Evolutionary conservation across 129 eudicot species (phyloP).

Genomic region (sunflower (Helianthus annuus)): DNA sequence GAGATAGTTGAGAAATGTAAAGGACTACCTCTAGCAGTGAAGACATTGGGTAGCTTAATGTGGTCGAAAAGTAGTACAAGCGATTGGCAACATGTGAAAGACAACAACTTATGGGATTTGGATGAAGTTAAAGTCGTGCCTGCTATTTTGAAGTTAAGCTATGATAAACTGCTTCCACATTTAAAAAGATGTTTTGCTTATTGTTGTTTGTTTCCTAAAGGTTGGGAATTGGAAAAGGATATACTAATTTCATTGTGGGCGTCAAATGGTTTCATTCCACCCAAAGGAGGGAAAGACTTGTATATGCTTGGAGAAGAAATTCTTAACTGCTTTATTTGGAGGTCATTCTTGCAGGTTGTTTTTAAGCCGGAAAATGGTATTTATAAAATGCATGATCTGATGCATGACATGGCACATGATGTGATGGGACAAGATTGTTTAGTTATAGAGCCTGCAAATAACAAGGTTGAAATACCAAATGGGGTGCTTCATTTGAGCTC

Average conservation of each 20-base stretch:
- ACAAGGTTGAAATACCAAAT: slow-evolving; percentile 9
- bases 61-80: not conserved
- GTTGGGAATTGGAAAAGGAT: not conserved
- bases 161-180: not conserved
- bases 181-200: slow-evolving; percentile 24
- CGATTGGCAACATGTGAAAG: not conserved
- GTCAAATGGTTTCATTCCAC: not conserved
- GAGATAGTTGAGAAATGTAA: slow-evolving; percentile 19
- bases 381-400: slow-evolving; percentile 8
- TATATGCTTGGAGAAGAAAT: not conserved
- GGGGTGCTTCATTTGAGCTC: slow-evolving; percentile 17
- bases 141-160: not conserved
- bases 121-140: not conserved
- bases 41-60: slow-evolving; percentile 13
- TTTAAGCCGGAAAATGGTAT: too few species aligned
- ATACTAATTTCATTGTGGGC: not conserved
- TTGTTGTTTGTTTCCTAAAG: slow-evolving; percentile 18
- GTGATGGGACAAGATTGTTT: not conserved
- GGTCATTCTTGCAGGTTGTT: slow-evolving; percentile 38
- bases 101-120: not conserved
- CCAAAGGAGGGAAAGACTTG: not conserved
- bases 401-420: slow-evolving; percentile 5
- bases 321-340: not conserved
- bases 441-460: not conserved
- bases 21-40: slow-evolving; percentile 13